phyloP scores from a whole-genome alignment of 1,284 basidiomycete genomes.

The Puccinia horiana region DNA sequence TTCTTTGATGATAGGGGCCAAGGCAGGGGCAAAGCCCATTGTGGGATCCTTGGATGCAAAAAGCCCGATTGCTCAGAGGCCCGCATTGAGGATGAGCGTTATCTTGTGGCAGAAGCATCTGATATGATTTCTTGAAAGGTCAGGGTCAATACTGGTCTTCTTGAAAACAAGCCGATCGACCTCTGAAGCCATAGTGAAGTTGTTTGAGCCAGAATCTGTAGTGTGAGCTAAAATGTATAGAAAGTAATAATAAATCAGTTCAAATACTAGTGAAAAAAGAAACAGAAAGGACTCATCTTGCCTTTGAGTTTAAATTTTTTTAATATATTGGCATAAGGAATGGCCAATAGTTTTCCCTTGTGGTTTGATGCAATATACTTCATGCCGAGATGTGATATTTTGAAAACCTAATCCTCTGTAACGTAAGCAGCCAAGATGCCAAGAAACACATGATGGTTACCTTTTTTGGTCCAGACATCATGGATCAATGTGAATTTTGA shows the following conservation, averaged over 20 bases:
- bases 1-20: neutral
- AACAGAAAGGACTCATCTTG: neutral
- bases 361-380: conserved; percentile 1
- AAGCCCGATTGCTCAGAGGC: neutral
- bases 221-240: too few species aligned
- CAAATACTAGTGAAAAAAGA: neutral
- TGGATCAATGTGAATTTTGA: too few species aligned
- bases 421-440: conserved; percentile 7
- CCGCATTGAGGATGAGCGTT: neutral
- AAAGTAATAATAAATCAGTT: neutral
- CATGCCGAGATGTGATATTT: neutral
- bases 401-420: neutral
- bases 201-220: too few species aligned
- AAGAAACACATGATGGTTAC: neutral
- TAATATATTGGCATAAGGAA: neutral
- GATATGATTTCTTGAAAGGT: neutral
- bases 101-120: neutral
- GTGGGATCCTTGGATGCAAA: neutral
- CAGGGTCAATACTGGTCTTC: neutral
- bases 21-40: neutral
- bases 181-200: too few species aligned
- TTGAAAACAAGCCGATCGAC: too few species aligned
- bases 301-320: neutral
- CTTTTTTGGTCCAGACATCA: too few species aligned
- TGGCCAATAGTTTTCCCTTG: neutral